Conservation (phyloP, 805 yeast species). For the Pichia cephalocereana region DNA sequence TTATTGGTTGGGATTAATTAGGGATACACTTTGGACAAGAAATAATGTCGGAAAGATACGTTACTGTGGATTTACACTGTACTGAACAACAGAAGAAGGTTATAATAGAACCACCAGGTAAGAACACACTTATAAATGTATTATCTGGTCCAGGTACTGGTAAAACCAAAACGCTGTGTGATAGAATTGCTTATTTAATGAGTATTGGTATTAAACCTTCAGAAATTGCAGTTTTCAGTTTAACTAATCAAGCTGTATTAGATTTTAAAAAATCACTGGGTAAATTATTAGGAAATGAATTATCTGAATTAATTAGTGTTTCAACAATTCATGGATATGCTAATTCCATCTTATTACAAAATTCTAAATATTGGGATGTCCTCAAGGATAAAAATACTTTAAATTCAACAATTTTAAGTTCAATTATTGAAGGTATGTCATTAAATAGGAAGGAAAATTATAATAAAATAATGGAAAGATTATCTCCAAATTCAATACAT, state of each 20-base stretch:
- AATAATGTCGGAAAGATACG: not conserved
- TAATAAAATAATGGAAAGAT: not conserved
- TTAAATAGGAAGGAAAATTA: not conserved
- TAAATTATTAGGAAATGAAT: constrained; percentile 25
- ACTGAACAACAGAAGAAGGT: constrained; percentile 40
- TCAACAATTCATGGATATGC: constrained; percentile 62
- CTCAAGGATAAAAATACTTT: constrained; percentile 36
- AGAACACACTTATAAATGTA: constrained; percentile 37
- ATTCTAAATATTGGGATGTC: constrained; percentile 28
- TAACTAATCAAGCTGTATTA: constrained; percentile 63
- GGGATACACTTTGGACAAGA: too few species aligned
- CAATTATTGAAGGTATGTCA: not conserved
- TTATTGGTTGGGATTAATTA: too few species aligned
- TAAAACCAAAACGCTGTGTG: constrained; percentile 51
- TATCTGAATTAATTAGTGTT: constrained; percentile 30
- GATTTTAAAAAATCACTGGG: constrained; percentile 29
- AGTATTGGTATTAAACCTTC: constrained; percentile 31
- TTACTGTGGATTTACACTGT: constrained; percentile 17
- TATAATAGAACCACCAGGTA: constrained; percentile 31
- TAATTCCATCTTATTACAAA: constrained; percentile 35
- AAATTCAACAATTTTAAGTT: constrained; percentile 3
- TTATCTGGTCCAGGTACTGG: constrained; percentile 74
- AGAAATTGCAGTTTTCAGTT: constrained; percentile 51
- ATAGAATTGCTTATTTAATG: constrained; percentile 42
- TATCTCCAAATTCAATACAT: not conserved